Conservation (phyloP, 805 yeast genomes). For the Candida insectorum region DNA sequence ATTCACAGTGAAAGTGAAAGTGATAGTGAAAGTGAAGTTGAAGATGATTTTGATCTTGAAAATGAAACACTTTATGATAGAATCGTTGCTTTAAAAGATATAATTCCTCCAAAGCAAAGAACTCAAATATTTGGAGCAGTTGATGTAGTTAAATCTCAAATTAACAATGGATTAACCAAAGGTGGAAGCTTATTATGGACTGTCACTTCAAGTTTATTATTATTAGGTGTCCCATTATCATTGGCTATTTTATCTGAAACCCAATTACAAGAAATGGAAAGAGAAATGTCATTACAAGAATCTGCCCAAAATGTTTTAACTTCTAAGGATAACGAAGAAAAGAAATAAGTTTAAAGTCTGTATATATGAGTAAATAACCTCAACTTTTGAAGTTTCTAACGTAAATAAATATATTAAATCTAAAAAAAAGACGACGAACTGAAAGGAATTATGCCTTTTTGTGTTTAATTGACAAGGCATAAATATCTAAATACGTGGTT, state of each 20-base stretch:
- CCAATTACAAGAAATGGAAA: slow-evolving; percentile 91
- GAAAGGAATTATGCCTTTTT: slow-evolving; percentile 48
- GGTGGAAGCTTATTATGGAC: slow-evolving; percentile 84
- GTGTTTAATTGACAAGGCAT: slow-evolving; percentile 80
- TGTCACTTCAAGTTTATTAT: slow-evolving; percentile 73
- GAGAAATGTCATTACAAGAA: slow-evolving; percentile 79
- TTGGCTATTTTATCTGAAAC: slow-evolving; percentile 88
- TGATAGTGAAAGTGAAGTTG: slow-evolving; percentile 48
- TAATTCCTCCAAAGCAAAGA: slow-evolving; percentile 86
- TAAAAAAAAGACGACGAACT: background rate
- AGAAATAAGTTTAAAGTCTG: slow-evolving; percentile 20
- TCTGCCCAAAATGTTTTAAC: slow-evolving; percentile 73
- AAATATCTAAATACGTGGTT: slow-evolving; percentile 77
- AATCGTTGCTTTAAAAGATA: slow-evolving; percentile 86
- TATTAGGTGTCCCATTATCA: slow-evolving; percentile 90
- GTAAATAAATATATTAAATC: no score
- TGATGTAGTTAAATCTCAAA: slow-evolving; percentile 18
- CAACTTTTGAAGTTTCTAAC: background rate
- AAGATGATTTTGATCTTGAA: slow-evolving; percentile 71
- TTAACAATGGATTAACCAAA: slow-evolving; percentile 48
- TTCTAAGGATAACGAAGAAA: slow-evolving; percentile 52
- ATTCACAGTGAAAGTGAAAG: slow-evolving; percentile 32
- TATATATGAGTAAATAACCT: slow-evolving; percentile 6
- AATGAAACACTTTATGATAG: slow-evolving; percentile 86
- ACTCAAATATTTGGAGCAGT: slow-evolving; percentile 35